Evolutionary conservation across 2,329 filamentous ascomycete genomes (phyloP).

Genomic region (Pseudocercospora fuligena): DNA sequence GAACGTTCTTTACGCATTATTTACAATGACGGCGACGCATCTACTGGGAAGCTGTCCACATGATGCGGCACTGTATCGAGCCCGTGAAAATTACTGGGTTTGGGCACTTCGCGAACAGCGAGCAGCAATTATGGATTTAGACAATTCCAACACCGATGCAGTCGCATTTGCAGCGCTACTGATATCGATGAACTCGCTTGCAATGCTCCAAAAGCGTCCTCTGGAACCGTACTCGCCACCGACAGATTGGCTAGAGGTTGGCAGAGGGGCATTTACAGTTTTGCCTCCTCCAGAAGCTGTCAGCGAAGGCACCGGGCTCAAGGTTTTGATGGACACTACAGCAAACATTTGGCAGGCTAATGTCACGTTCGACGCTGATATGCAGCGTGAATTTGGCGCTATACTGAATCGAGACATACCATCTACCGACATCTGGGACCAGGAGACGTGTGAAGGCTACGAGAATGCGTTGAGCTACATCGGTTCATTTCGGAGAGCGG

Average conservation of each 20-base stretch:
- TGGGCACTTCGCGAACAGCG: conserved; percentile 38
- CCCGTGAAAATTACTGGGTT: conserved; percentile 33
- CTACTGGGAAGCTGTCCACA: conserved; percentile 26
- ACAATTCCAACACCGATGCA: conserved; percentile 36
- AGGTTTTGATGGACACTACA: conserved; percentile 33
- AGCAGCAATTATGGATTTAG: conserved; percentile 34
- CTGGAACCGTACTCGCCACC: conserved; percentile 38
- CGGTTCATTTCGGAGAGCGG: conserved; percentile 34
- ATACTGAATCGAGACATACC: conserved; percentile 33
- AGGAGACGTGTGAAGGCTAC: conserved; percentile 34
- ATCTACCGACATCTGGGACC: conserved; percentile 26
- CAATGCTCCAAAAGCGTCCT: conserved; percentile 36
- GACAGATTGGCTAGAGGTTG: conserved; percentile 41
- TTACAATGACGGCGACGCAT: conserved; percentile 34
- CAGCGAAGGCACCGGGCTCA: conserved; percentile 31
- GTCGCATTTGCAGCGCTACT: conserved; percentile 37
- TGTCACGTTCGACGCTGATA: conserved; percentile 27
- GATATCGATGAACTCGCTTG: conserved; percentile 38
- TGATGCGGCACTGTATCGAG: conserved; percentile 28
- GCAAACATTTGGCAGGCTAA: conserved; percentile 32
- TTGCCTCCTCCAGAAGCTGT: conserved; percentile 32
- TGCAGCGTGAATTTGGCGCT: conserved; percentile 31
- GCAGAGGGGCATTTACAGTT: conserved; percentile 35
- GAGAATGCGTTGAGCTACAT: conserved; percentile 39
- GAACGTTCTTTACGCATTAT: conserved; percentile 33